phyloP scores from a whole-genome alignment of 352 stramenopile species.

The Phytophthora chlamydospora region DNA sequence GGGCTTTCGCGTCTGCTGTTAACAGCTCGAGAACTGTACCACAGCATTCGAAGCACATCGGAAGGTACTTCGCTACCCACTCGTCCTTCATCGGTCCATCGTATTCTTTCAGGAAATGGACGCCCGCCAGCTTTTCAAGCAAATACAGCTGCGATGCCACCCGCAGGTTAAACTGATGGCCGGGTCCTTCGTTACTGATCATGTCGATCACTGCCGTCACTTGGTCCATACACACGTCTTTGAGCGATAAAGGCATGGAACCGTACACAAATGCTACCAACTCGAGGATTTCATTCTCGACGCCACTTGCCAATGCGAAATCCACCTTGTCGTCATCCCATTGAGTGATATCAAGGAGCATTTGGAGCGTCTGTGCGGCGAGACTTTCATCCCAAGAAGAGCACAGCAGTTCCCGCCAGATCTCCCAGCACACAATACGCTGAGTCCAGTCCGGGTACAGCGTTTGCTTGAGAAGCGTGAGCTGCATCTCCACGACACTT shows the following conservation, averaged over 20 bases:
- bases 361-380: constrained; percentile 32
- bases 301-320: constrained; percentile 33
- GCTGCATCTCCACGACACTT: constrained; percentile 42
- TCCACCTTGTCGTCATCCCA: constrained; percentile 26
- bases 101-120: constrained; percentile 54
- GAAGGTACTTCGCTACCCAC: constrained; percentile 66
- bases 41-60: constrained; percentile 72
- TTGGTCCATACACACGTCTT: constrained; percentile 53
- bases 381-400: constrained; percentile 53
- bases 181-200: constrained; percentile 61
- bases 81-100: constrained; percentile 52
- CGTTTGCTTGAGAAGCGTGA: constrained; percentile 59
- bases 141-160: constrained; percentile 52
- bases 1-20: constrained; percentile 15
- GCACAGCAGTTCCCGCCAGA: constrained; percentile 69
- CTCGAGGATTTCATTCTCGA: constrained; percentile 44
- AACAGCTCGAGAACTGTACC: constrained; percentile 67
- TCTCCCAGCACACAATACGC: constrained; percentile 50
- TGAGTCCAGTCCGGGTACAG: constrained; percentile 51
- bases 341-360: constrained; percentile 44
- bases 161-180: constrained; percentile 46
- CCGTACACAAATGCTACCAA: constrained; percentile 57
- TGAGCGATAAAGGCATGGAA: constrained; percentile 41
- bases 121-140: constrained; percentile 46
- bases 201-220: constrained; percentile 50